phyloP scores from a whole-genome alignment of 495 filamentous ascomycete species.

The Thermothielavioides terrestris region DNA sequence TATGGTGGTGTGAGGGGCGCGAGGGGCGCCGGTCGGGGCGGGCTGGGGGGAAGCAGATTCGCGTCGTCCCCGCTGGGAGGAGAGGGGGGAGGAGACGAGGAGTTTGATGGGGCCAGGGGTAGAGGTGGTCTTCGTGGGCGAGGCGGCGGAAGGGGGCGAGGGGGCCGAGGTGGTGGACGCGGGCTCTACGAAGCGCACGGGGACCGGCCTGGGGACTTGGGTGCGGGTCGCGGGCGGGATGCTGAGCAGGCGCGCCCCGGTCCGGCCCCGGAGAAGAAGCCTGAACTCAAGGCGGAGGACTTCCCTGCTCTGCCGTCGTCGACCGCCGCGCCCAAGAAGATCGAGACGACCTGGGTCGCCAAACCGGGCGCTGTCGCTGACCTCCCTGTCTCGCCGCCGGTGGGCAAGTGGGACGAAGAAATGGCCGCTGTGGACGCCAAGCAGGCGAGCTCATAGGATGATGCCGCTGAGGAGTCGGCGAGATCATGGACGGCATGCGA shows the following conservation, averaged over 20 bases:
- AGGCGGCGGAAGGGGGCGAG: slow-evolving; percentile 16
- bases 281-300: slow-evolving; percentile 23
- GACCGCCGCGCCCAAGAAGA: slow-evolving; percentile 17
- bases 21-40: slow-evolving; percentile 10
- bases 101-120: slow-evolving; percentile 22
- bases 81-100: slow-evolving; percentile 11
- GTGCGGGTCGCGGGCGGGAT: background rate
- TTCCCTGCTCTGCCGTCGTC: slow-evolving; percentile 36
- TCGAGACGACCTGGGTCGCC: slow-evolving; percentile 14
- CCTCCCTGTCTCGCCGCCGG: slow-evolving; percentile 21
- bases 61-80: slow-evolving; percentile 2
- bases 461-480: background rate
- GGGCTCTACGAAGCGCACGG: slow-evolving; percentile 14
- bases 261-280: slow-evolving; percentile 5
- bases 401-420: slow-evolving; percentile 43
- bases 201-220: background rate
- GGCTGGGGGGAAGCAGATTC: slow-evolving; percentile 29
- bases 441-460: background rate
- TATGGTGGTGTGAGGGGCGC: slow-evolving; percentile 36
- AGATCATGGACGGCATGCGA: too few relatives aligned
- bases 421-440: slow-evolving; percentile 33
- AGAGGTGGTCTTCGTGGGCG: slow-evolving; percentile 21
- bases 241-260: background rate
- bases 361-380: background rate
- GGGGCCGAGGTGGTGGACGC: slow-evolving; percentile 13